A percentile compares a stretch with the other conserved stretches of the same genome.
These are phyloP conservation scores for Eucalyptus cloeziana DNA, from an alignment of 345 rosid species.

Conservation along the genomic window DNA sequence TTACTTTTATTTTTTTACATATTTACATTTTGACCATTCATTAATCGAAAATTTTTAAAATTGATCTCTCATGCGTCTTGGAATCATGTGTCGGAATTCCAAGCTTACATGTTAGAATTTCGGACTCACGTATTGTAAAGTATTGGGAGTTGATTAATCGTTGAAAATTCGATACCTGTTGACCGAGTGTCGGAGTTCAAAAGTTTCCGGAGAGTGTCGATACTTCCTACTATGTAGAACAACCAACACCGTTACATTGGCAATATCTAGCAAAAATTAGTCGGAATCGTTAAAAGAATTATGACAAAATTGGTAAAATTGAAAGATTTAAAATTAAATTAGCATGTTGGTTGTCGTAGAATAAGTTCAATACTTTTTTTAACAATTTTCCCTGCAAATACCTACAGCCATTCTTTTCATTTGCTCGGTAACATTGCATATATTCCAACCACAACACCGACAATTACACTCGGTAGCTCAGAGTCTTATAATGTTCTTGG, in stretches of 20 bases:
- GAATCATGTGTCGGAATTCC: no score
- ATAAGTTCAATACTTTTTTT: no score
- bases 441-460: neutral
- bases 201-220: fast-evolving
- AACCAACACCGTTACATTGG: fast-evolving
- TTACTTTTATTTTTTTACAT: no score
- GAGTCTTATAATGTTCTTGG: neutral
- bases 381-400: no score
- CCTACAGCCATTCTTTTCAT: neutral
- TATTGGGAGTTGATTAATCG: fast-evolving
- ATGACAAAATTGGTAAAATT: no score
- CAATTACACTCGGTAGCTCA: neutral
- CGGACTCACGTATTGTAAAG: fast-evolving
- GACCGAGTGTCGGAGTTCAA: fast-evolving
- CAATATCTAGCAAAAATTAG: no score
- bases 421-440: neutral
- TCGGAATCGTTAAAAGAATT: no score
- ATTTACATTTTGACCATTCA: no score
- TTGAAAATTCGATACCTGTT: fast-evolving
- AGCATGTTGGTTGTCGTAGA: fast-evolving
- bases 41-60: fast-evolving
- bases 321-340: no score
- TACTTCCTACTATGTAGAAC: no score
- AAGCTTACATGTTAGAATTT: fast-evolving
- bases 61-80: no score